Percentiles rank a stretch among this genome's conserved stretches.
Conservation (phyloP, 2,329 filamentous ascomycete species). For the Saccharata proteae region DNA sequence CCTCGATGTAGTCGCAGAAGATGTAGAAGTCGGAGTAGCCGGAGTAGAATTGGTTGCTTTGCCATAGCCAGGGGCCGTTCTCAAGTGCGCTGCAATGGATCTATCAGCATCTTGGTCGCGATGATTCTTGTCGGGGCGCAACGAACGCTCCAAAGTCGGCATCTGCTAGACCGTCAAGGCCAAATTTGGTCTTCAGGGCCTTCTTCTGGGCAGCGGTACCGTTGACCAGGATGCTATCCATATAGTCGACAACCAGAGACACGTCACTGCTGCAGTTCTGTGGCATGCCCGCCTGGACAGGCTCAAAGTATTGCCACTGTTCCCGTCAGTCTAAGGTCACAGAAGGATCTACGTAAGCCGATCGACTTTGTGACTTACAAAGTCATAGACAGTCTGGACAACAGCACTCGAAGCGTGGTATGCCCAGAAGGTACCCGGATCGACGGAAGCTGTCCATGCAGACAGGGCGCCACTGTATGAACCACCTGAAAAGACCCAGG, state of each 20-base stretch:
- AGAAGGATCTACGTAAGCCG: too few species aligned
- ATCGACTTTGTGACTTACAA: too few species aligned
- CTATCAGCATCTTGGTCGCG: background rate
- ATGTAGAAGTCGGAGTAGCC: constrained; percentile 34
- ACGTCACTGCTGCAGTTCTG: constrained; percentile 46
- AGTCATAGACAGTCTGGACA: constrained; percentile 42
- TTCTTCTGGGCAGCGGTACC: constrained; percentile 21
- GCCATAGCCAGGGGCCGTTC: constrained; percentile 48
- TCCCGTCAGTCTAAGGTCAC: too few species aligned
- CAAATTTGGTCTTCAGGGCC: constrained; percentile 41
- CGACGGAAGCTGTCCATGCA: constrained; percentile 42
- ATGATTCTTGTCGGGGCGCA: background rate
- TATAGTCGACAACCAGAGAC: constrained; percentile 38
- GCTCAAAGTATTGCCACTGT: constrained; percentile 45
- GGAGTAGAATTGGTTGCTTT: constrained; percentile 38
- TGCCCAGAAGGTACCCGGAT: constrained; percentile 48
- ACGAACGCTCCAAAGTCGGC: constrained; percentile 40
- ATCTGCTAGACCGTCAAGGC: constrained; percentile 38
- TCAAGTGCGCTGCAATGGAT: constrained; percentile 31
- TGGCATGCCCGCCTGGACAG: constrained; percentile 46
- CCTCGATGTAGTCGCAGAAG: constrained; percentile 24
- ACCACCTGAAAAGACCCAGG: constrained; percentile 46
- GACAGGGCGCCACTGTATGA: constrained; percentile 46
- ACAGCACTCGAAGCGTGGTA: constrained; percentile 46
- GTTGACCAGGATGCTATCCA: constrained; percentile 24